phyloP scores from a whole-genome alignment of 352 stramenopile genomes.

The Phytophthora syringae region DNA sequence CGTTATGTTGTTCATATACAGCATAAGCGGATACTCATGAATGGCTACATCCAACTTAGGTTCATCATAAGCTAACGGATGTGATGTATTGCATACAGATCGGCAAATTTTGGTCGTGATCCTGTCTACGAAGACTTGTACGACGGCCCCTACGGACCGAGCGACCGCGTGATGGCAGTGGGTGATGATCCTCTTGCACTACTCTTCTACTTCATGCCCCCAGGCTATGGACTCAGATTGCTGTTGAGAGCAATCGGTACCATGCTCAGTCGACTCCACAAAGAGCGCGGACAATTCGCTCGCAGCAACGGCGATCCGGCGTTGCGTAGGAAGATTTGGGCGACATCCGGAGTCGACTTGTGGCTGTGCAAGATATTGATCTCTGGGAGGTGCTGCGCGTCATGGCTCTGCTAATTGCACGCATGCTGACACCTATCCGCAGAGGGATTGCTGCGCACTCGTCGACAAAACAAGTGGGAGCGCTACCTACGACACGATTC shows the following conservation, averaged over 20 bases:
- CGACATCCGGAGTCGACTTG: neutral
- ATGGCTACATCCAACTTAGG: neutral
- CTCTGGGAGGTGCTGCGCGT: neutral
- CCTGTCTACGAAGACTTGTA: neutral
- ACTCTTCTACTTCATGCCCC: slow-evolving; percentile 2
- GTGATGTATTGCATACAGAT: neutral
- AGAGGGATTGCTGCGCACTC: neutral
- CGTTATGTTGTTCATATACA: neutral
- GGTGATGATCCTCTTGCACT: neutral
- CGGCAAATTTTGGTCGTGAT: neutral
- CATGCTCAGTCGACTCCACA: neutral
- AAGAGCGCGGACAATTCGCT: neutral
- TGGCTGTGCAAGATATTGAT: neutral
- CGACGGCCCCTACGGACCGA: neutral
- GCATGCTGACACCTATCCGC: neutral
- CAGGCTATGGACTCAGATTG: neutral
- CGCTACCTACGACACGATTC: neutral
- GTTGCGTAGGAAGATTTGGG: neutral
- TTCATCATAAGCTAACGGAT: neutral
- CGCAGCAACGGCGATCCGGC: neutral
- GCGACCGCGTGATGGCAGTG: neutral
- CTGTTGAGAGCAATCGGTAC: neutral
- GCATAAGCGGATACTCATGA: neutral
- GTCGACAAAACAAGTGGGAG: neutral
- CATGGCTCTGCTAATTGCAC: neutral